These are phyloP conservation scores for Heimioporus sp. DNA, from an alignment of 768 basidiomycete genomes.

Conservation along the genomic window DNA sequence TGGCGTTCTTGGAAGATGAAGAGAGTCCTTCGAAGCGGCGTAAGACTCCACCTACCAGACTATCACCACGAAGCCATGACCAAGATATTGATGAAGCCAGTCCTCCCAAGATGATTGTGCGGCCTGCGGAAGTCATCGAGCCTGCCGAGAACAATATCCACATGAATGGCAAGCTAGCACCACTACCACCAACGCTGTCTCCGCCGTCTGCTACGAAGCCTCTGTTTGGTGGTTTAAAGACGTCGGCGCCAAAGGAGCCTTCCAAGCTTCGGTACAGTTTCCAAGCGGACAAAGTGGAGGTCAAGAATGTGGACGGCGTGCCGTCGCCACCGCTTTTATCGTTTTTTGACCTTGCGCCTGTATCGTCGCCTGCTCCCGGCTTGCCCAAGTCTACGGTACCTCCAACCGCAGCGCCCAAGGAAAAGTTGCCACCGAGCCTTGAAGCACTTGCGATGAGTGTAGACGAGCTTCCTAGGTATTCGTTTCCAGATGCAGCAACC, in stretches of 20 bases:
- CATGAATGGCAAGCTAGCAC: conserved; percentile 14
- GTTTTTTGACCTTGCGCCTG: conserved; percentile 30
- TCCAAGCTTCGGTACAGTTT: conserved; percentile 77
- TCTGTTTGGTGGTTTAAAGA: conserved; percentile 35
- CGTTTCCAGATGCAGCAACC: conserved; percentile 19
- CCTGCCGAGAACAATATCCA: conserved; percentile 26
- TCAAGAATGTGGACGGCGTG: conserved; percentile 13
- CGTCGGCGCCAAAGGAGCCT: conserved; percentile 67
- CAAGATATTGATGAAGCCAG: conserved; percentile 36
- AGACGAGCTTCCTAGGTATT: conserved; percentile 35
- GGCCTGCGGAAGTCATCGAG: conserved; percentile 42
- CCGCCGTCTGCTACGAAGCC: conserved; percentile 23
- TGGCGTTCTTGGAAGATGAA: conserved; percentile 38
- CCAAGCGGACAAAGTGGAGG: conserved; percentile 51
- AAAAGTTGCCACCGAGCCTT: conserved; percentile 28
- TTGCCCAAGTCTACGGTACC: no score
- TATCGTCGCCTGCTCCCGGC: neutral
- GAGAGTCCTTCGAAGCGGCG: conserved; percentile 46
- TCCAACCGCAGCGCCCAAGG: conserved; percentile 4
- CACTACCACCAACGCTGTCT: conserved; percentile 10
- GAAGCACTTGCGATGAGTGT: conserved; percentile 28
- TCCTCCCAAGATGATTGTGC: conserved; percentile 15
- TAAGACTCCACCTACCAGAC: conserved; percentile 35
- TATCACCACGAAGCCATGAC: neutral
- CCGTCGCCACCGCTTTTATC: conserved; percentile 9